Evolutionary conservation across 208 protist genomes (phyloP).

Genomic region (Blastocrithidia nonstop): DNA sequence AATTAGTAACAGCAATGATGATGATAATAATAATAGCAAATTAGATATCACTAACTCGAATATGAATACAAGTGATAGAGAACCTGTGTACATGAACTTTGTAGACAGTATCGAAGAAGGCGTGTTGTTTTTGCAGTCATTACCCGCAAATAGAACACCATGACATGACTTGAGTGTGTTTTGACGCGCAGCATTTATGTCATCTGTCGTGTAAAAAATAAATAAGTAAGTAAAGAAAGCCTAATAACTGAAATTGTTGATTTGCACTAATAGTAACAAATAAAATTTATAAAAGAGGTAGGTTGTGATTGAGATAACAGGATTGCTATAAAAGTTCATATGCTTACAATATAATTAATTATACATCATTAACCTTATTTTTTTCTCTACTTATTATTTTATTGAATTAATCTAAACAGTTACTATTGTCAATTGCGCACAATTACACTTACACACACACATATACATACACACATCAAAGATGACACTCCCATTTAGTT

Average conservation of each 20-base stretch:
- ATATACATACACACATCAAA: not conserved
- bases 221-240: too few relatives aligned
- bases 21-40: not conserved
- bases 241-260: too few relatives aligned
- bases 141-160: slow-evolving; percentile 31
- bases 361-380: not conserved
- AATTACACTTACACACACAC: slow-evolving; percentile 7
- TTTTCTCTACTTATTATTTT: not conserved
- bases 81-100: slow-evolving; percentile 56
- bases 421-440: not conserved
- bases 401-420: slow-evolving; percentile 1
- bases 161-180: slow-evolving; percentile 33
- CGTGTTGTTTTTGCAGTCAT: slow-evolving; percentile 29
- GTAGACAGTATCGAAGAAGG: slow-evolving; percentile 45
- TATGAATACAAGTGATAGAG: slow-evolving; percentile 1
- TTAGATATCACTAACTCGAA: slow-evolving; percentile 2
- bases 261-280: too few relatives aligned
- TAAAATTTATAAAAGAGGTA: too few relatives aligned
- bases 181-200: slow-evolving; percentile 38
- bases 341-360: not conserved
- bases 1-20: not conserved
- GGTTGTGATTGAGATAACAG: too few relatives aligned
- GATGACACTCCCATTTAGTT: slow-evolving; percentile 1
- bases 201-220: too few relatives aligned
- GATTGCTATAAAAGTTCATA: not conserved